Evolutionary conservation across 2,329 filamentous ascomycete genomes (phyloP), one percentile per base, ranked within the genome.

Genomic region (Nemania abortiva): DNA sequence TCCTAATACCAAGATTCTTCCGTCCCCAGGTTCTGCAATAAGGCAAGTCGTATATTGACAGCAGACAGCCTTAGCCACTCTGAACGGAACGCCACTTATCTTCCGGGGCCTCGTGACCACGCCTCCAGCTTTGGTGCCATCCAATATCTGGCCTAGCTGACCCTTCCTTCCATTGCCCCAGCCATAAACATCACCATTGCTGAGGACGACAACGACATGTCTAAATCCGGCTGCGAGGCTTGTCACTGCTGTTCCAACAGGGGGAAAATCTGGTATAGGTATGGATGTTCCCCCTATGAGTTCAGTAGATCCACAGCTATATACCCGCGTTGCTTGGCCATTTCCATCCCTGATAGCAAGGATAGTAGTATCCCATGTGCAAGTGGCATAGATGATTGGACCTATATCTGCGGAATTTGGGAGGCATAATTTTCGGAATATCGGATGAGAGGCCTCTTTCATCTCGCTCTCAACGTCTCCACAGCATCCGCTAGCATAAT

Each of bases 161-260:
- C 93, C 93, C 77, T 97, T 96, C 27, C 94, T 88, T 15, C 92
- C 91, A 74, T 90, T 93, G 0, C 96, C 96, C 95, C 95, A 98
- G 2, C 94, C 95, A 78, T 92, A 97, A 1, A 91, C 90, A 18
- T 92, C 86, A 0, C 95, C 95, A 77, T 92, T 91, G 52, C 87
- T 87, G 3, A 97, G 81, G 0, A 98, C 87, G 1, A 84, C 89
- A 18, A 97, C 87, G 0, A 90, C 89, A 77, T 99, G 96, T 24
- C 89, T 89, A 84, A 97, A 92, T 37, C 92, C 89, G 11, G 92
- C 91, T 1, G 90, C 84, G 29, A 98, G 77, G 66, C 91, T 87
- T 1, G 88, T 80, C 3, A 97, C 79, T n/a, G 83, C 80, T 0
- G 86, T 85, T 0, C 82, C 87, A 0, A 72, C 9, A 0, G 91